A percentile compares a stretch with the other conserved stretches of the same genome.
Evolutionary conservation across 805 yeast genomes (phyloP).

Genomic region (Saturnispora diversa): DNA sequence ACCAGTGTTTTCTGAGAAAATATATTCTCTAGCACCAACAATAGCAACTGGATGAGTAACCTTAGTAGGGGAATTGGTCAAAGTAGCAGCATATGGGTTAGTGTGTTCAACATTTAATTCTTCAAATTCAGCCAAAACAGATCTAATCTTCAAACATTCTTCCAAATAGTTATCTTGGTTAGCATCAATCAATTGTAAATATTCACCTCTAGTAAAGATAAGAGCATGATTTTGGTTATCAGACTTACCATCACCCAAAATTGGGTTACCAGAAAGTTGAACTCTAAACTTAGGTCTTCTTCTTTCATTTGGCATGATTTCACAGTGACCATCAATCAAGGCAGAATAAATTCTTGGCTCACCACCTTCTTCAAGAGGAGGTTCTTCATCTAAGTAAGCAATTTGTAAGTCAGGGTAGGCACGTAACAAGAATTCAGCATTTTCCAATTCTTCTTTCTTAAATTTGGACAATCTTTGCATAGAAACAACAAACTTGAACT

Average conservation of each 20-base stretch:
- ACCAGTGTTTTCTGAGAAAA: conserved; percentile 81
- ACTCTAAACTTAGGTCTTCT: conserved; percentile 72
- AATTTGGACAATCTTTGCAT: conserved; percentile 79
- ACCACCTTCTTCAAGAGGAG: conserved; percentile 62
- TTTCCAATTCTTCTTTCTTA: conserved; percentile 65
- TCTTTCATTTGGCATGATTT: conserved; percentile 61
- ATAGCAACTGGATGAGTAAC: conserved; percentile 66
- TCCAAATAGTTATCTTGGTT: conserved; percentile 81
- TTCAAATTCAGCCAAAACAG: conserved; percentile 76
- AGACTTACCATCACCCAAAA: conserved; percentile 82
- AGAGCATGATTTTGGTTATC: conserved; percentile 80
- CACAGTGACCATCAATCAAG: conserved; percentile 74
- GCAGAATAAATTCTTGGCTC: conserved; percentile 69
- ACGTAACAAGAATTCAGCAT: conserved; percentile 71
- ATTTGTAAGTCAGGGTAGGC: conserved; percentile 83
- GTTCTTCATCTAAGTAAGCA: conserved; percentile 92
- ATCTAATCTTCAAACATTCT: conserved; percentile 77
- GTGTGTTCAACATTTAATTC: conserved; percentile 68
- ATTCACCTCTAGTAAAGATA: conserved; percentile 78
- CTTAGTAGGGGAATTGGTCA: conserved; percentile 47
- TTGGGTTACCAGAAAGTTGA: conserved; percentile 75
- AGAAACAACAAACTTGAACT: conserved; percentile 72
- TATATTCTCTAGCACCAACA: conserved; percentile 81
- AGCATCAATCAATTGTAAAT: conserved; percentile 77
- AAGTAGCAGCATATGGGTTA: conserved; percentile 72